Evolutionary conservation across 495 filamentous ascomycete genomes (phyloP).

Genomic region (Echria macrotheca): DNA sequence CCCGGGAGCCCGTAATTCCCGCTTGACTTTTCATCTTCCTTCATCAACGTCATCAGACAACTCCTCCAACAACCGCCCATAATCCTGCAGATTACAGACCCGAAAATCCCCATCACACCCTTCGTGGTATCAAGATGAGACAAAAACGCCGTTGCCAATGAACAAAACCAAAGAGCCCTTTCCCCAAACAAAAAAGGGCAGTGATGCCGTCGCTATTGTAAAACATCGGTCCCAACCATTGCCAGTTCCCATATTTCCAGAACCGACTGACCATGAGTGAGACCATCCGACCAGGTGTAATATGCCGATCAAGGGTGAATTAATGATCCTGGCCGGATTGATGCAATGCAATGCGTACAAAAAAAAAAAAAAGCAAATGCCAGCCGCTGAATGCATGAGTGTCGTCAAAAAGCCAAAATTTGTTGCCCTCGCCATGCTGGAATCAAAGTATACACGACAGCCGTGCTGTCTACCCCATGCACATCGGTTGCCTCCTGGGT

Average conservation of each 20-base stretch:
- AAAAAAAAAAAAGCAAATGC: slow-evolving; percentile 24
- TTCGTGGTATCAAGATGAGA: slow-evolving; percentile 25
- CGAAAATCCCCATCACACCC: not conserved
- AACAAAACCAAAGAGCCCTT: slow-evolving; percentile 14
- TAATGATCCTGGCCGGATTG: slow-evolving; percentile 17
- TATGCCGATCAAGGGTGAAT: slow-evolving; percentile 10
- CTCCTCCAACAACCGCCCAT: not conserved
- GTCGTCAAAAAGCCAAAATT: slow-evolving; percentile 35
- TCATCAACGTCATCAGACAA: not conserved
- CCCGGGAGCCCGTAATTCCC: not conserved
- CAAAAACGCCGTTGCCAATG: slow-evolving; percentile 13
- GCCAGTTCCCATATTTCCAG: slow-evolving; percentile 20
- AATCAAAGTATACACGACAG: slow-evolving; percentile 40
- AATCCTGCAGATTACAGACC: not conserved
- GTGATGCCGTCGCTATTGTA: slow-evolving; percentile 32
- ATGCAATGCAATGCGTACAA: slow-evolving; percentile 22
- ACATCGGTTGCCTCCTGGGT: slow-evolving; percentile 22
- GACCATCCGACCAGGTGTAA: slow-evolving; percentile 22
- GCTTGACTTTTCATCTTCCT: not conserved
- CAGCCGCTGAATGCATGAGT: slow-evolving; percentile 37
- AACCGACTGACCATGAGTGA: slow-evolving; percentile 14
- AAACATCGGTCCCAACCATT: slow-evolving; percentile 28
- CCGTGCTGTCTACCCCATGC: slow-evolving; percentile 24
- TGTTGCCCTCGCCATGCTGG: slow-evolving; percentile 32
- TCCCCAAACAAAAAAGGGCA: slow-evolving; percentile 20